Base-by-base conservation (phyloP, 192 early-diverging fungal species). In the Allomyces macrogynus region DNA sequence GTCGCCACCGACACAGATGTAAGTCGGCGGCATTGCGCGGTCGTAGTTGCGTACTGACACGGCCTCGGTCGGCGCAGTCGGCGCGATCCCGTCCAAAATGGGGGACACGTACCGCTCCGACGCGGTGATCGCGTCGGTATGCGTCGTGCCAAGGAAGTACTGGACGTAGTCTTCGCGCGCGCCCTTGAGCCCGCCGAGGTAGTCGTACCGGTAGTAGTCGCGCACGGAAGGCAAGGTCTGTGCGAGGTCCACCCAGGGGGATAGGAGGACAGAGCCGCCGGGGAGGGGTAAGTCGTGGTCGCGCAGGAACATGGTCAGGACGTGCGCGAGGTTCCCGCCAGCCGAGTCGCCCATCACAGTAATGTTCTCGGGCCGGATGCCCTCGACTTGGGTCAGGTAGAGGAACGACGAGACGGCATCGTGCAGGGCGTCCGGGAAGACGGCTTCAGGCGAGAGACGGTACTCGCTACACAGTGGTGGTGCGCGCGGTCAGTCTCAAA, bases 291-390 rank as follows among this genome's bases (percentile, higher is more conserved):
- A 20, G 18, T 44, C 65, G 43, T 26, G 25, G 10, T 57, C 43
- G 43, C 65, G 43, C 22, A 66, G 32, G n/a, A 57, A n/a, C 8
- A 60, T 27, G n/a, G 64, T 8, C 22, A 65, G 18, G 4, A 74
- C 68, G 4, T 74, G 24, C 1, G 70, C 68, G 10, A 81, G 67
- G 23, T 75, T 77, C 16, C 70, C 81, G 27, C 81, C 82, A 11
- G 82, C 78, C 20, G 70, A 73, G 65, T 84, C 82, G 23, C 82
- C 79, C 54, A 69, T 72, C 26, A 84, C 68, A 16, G 68, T 65
- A 23, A 84, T 70, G n/a, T 80, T 67, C 23, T 70, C 61, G 5
- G 72, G 72, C 11, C 66, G 62, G 60, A 74, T 65, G 43, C 49
- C 9, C 43, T 66, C 65, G 22, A 22, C 43, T 20, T 24, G n/a